Evolutionary conservation across 208 protist genomes (phyloP).

Genomic region (Trypanosoma platydactyli): DNA sequence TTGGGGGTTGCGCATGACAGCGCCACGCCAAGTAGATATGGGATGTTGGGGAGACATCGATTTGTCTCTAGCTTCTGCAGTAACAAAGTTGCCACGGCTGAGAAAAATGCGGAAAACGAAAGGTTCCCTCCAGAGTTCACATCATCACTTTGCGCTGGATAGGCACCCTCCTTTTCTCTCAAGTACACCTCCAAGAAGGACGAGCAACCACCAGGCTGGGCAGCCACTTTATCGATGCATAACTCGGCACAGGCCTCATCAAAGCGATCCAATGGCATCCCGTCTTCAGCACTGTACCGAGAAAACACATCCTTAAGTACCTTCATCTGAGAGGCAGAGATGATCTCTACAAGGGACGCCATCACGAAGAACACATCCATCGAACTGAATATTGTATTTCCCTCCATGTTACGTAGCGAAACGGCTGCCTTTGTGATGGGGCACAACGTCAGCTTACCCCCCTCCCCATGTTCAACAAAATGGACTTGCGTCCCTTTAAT

Average conservation of each 20-base stretch:
- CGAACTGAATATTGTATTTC: conserved; percentile 27
- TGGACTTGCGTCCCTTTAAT: conserved; percentile 18
- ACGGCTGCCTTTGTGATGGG: conserved; percentile 33
- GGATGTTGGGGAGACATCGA: conserved; percentile 24
- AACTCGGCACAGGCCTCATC: conserved; percentile 11
- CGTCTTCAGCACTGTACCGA: conserved; percentile 4
- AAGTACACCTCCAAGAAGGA: conserved; percentile 15
- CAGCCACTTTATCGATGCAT: conserved; percentile 1
- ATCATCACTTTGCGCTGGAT: neutral
- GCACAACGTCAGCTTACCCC: conserved; percentile 34
- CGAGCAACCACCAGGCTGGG: neutral
- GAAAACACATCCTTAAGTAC: conserved; percentile 30
- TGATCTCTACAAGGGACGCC: conserved; percentile 20
- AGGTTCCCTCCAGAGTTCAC: neutral
- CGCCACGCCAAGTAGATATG: conserved; percentile 29
- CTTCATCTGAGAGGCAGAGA: conserved; percentile 24
- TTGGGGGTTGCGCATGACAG: conserved; percentile 7
- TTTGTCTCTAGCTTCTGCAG: conserved; percentile 20
- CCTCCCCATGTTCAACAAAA: conserved; percentile 22
- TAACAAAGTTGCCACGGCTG: conserved; percentile 31
- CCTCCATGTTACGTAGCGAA: conserved; percentile 33
- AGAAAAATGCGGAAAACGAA: conserved; percentile 39
- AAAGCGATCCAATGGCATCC: conserved; percentile 24
- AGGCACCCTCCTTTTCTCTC: neutral
- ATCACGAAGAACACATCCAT: conserved; percentile 30